These are phyloP conservation scores for Pichia cephalocereana DNA, from an alignment of 805 yeast genomes.

Conservation along the genomic window DNA sequence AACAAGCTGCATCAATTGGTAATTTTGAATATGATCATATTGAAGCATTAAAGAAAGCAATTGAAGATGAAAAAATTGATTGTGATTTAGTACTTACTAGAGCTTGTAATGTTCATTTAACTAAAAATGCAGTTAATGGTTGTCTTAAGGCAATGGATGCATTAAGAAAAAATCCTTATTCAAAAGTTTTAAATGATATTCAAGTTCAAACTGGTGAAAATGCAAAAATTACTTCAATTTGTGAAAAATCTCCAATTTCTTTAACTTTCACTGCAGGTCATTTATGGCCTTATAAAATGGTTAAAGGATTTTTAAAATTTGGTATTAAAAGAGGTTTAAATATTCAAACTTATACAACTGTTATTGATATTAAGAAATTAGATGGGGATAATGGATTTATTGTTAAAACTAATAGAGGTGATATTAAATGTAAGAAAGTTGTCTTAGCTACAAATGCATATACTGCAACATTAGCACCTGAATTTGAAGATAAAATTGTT, in stretches of 20 bases:
- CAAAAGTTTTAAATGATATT: constrained; percentile 19
- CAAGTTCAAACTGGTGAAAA: constrained; percentile 26
- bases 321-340: constrained; percentile 29
- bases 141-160: constrained; percentile 21
- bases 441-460: constrained; percentile 29
- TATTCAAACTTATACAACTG: constrained; percentile 32
- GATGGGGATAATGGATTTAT: constrained; percentile 18
- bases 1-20: constrained; percentile 28
- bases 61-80: constrained; percentile 27
- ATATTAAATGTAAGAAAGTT: constrained; percentile 23
- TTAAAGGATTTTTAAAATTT: constrained; percentile 27
- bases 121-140: constrained; percentile 13
- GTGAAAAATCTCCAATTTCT: constrained; percentile 22
- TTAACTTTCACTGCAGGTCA: constrained; percentile 33
- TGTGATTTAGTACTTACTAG: constrained; percentile 30
- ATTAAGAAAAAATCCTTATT: constrained; percentile 22
- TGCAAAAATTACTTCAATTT: constrained; percentile 23
- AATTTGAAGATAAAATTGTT: constrained; percentile 21
- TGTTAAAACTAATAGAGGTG: constrained; percentile 20
- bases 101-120: constrained; percentile 16
- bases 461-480: constrained; percentile 13
- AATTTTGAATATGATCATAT: constrained; percentile 31
- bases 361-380: constrained; percentile 16
- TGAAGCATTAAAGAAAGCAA: constrained; percentile 24
- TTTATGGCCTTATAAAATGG: constrained; percentile 37